Evolutionary conservation across 169 alveolate genomes (phyloP).

Genomic region (Plasmodium berghei): DNA sequence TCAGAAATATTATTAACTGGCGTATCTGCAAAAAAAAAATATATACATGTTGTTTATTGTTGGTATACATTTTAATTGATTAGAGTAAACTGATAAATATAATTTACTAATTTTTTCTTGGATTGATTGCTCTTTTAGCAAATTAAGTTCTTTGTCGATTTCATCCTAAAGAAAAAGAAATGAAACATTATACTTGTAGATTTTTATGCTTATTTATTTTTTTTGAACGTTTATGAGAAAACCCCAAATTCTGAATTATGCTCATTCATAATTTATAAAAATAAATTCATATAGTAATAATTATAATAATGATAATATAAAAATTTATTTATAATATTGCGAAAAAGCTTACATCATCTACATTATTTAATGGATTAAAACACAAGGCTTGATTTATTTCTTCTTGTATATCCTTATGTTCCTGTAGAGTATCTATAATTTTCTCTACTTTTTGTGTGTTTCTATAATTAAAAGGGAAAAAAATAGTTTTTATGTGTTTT

Average conservation of each 20-base stretch:
- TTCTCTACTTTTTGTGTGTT: conserved; percentile 80
- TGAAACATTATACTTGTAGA: not conserved
- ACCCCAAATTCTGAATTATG: not conserved
- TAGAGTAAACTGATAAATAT: not conserved
- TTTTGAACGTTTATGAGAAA: not conserved
- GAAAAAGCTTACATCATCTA: conserved; percentile 53
- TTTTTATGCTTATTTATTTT: no score
- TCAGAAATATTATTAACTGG: conserved; percentile 53
- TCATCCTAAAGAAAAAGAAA: conserved; percentile 34
- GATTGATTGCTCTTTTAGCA: conserved; percentile 60
- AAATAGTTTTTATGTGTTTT: not conserved
- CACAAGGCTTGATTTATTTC: conserved; percentile 81
- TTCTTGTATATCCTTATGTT: conserved; percentile 81
- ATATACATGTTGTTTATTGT: not conserved
- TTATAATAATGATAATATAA: not conserved
- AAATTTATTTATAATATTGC: not conserved
- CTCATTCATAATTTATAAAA: not conserved
- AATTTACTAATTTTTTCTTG: conserved; percentile 67
- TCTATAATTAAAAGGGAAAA: conserved; percentile 25
- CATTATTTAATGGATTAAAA: conserved; percentile 63
- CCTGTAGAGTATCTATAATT: conserved; percentile 84
- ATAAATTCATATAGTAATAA: conserved; percentile 2
- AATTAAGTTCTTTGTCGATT: conserved; percentile 66
- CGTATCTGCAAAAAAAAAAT: conserved; percentile 23
- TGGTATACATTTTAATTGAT: not conserved